Evolutionary conservation across 305 asterid species (phyloP).

Genomic region (Plantago coronopus): DNA sequence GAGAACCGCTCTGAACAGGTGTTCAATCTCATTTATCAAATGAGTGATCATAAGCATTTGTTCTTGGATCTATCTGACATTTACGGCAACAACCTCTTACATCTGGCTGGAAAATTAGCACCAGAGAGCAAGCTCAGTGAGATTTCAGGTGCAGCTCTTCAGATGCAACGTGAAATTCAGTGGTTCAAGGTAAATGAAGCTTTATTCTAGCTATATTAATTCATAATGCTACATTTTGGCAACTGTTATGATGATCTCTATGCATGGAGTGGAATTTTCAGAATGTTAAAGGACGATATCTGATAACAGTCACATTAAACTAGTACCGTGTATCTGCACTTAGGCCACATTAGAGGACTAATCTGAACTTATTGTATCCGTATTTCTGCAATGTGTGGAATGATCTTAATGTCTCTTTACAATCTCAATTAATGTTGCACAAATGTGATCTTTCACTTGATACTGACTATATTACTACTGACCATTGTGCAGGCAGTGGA

Average conservation of each 20-base stretch:
- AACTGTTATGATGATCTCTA: no score
- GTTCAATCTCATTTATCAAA: constrained; percentile 16
- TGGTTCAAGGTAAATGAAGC: constrained; percentile 21
- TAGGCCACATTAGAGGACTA: no score
- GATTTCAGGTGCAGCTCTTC: constrained; percentile 24
- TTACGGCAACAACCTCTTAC: constrained; percentile 12
- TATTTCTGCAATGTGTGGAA: no score
- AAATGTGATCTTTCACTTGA: no score
- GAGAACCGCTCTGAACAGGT: constrained; percentile 18
- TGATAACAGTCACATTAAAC: no score
- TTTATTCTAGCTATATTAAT: no score
- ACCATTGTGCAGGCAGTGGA: constrained; percentile 32
- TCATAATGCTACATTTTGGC: no score
- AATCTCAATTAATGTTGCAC: neutral
- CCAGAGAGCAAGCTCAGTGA: constrained; percentile 14
- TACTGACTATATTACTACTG: no score
- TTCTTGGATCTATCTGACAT: neutral
- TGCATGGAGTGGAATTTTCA: neutral
- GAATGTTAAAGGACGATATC: no score
- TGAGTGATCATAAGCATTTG: constrained; percentile 14
- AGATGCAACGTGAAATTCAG: constrained; percentile 27
- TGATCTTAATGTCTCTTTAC: neutral
- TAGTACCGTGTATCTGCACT: no score
- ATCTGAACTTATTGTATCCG: no score
- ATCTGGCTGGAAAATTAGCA: constrained; percentile 15